A percentile compares a stretch with the other conserved stretches of the same genome.
phyloP scores from a whole-genome alignment of 2,329 filamentous ascomycete species.

The Echinosphaeria canescens region DNA sequence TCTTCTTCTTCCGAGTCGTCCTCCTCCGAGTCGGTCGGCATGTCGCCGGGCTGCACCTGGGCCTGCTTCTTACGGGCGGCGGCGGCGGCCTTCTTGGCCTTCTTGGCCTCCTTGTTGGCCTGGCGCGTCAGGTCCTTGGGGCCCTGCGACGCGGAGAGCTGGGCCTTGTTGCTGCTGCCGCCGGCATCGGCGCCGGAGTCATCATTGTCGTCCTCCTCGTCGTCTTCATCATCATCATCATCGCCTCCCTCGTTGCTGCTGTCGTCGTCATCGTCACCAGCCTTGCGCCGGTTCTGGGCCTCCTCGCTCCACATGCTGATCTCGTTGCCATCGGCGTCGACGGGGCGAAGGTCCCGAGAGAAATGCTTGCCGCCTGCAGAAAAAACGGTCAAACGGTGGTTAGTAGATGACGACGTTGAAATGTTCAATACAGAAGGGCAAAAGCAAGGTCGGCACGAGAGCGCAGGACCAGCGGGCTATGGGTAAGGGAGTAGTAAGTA shows the following conservation, averaged over 20 bases:
- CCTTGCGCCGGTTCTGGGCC: slow-evolving; percentile 16
- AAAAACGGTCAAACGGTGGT: slow-evolving; percentile 5
- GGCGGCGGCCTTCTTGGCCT: slow-evolving; percentile 59
- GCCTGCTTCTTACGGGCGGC: slow-evolving; percentile 54
- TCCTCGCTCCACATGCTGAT: slow-evolving; percentile 70
- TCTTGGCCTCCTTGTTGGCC: slow-evolving; percentile 29
- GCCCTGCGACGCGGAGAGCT: no score
- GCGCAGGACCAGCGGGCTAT: not conserved
- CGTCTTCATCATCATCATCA: slow-evolving; percentile 16
- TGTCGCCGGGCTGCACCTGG: slow-evolving; percentile 60
- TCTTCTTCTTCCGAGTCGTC: no score
- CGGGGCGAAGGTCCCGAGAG: slow-evolving; percentile 71
- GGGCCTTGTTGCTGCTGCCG: slow-evolving; percentile 37
- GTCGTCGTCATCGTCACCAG: slow-evolving; percentile 19
- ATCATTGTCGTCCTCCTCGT: slow-evolving; percentile 25
- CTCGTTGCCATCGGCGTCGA: slow-evolving; percentile 77
- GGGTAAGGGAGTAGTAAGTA: slow-evolving; percentile 1
- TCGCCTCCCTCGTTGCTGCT: slow-evolving; percentile 18
- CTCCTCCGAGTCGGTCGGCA: slow-evolving; percentile 50
- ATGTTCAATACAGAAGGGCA: no score
- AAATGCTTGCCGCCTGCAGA: slow-evolving; percentile 75
- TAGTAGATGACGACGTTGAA: slow-evolving; percentile 2
- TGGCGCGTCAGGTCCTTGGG: slow-evolving; percentile 77
- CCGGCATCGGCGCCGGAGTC: slow-evolving; percentile 25
- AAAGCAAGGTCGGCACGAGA: no score